Conservation (phyloP, 768 basidiomycete genomes). For the Macrolepiota fuliginosa region DNA sequence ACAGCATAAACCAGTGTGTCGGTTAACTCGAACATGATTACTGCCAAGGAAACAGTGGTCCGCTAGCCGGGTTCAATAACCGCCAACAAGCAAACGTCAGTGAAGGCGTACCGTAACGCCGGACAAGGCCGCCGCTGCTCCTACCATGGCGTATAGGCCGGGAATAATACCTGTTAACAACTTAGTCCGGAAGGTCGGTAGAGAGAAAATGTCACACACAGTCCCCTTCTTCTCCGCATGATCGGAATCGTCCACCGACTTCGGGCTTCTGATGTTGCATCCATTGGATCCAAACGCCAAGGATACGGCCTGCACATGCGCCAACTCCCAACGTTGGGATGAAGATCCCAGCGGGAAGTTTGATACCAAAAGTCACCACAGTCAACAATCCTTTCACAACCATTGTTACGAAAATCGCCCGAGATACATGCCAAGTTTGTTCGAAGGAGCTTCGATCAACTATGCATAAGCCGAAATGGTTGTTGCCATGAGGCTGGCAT, state of each 20-base stretch:
- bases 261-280: constrained; percentile 63
- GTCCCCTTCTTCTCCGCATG: constrained; percentile 60
- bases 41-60: constrained; percentile 90
- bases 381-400: constrained; percentile 80
- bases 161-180: constrained; percentile 59
- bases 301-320: constrained; percentile 86
- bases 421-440: constrained; percentile 61
- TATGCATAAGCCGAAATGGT: constrained; percentile 70
- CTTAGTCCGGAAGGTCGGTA: not conserved
- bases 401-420: constrained; percentile 71
- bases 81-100: not conserved
- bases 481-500: constrained; percentile 57
- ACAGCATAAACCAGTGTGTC: constrained; percentile 90
- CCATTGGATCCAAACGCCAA: constrained; percentile 81
- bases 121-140: constrained; percentile 90
- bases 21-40: constrained; percentile 95
- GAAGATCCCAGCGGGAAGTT: constrained; percentile 91
- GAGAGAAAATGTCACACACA: constrained; percentile 41
- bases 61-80: constrained; percentile 39
- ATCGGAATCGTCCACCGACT: constrained; percentile 51
- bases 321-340: constrained; percentile 95
- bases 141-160: constrained; percentile 94
- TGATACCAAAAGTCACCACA: constrained; percentile 90
- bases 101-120: constrained; percentile 79
- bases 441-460: constrained; percentile 52